Evolutionary conservation across 345 rosid species (phyloP).

Genomic region (Viola odorata): DNA sequence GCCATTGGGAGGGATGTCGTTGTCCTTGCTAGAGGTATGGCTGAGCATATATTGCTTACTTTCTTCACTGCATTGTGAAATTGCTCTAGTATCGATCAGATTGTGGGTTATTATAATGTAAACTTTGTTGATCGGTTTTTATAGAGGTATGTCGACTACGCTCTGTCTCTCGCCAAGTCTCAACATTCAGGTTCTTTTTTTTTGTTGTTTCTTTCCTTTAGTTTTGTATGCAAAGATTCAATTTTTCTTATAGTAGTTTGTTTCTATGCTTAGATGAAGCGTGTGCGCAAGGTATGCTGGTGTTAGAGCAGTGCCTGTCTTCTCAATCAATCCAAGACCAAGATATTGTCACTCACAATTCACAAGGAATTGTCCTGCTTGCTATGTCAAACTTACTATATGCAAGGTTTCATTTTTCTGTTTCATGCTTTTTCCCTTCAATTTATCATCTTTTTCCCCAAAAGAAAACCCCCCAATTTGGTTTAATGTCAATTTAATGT

Average conservation of each 20-base stretch:
- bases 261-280: slow-evolving; percentile 46
- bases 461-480: background rate
- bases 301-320: slow-evolving; percentile 74
- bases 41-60: background rate
- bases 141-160: too few species aligned
- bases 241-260: background rate
- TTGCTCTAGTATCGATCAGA: too few species aligned
- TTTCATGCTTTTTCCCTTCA: background rate
- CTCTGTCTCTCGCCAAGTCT: slow-evolving; percentile 61
- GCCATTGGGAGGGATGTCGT: slow-evolving; percentile 39
- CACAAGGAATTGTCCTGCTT: slow-evolving; percentile 59
- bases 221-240: background rate
- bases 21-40: slow-evolving; percentile 79
- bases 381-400: slow-evolving; percentile 72
- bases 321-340: slow-evolving; percentile 46
- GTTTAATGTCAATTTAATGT: slow-evolving; percentile 1
- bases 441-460: background rate
- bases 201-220: background rate
- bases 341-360: slow-evolving; percentile 35
- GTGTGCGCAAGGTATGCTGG: slow-evolving; percentile 67
- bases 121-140: background rate
- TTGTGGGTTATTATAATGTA: too few species aligned
- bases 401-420: slow-evolving; percentile 37
- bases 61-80: too few species aligned
- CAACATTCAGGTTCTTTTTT: slow-evolving; percentile 54